phyloP scores from a whole-genome alignment of 768 basidiomycete genomes.

The Cystoderma amianthinum region DNA sequence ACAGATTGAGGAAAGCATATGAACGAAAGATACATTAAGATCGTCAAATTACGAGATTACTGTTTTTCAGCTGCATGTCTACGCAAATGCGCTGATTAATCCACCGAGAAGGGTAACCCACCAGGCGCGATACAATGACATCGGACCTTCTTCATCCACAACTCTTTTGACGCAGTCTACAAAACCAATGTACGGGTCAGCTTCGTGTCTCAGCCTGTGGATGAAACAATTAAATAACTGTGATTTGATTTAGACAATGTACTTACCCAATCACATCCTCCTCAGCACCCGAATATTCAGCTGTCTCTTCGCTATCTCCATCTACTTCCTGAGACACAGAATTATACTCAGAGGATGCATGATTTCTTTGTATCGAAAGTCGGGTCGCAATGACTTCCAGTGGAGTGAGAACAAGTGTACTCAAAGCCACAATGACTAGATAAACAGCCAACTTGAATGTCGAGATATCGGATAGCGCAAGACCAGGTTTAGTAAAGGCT shows the following conservation, averaged over 20 bases:
- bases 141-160: conserved; percentile 71
- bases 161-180: conserved; percentile 73
- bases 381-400: conserved; percentile 76
- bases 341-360: conserved; percentile 68
- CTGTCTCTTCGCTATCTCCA: conserved; percentile 49
- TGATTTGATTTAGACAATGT: conserved; percentile 2
- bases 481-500: conserved; percentile 21
- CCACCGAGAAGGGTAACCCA: conserved; percentile 72
- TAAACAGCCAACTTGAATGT: conserved; percentile 46
- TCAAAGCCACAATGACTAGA: conserved; percentile 45
- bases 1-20: too few relatives aligned
- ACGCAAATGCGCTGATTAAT: conserved; percentile 47
- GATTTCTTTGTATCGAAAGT: conserved; percentile 81
- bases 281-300: conserved; percentile 60
- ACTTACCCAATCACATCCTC: conserved; percentile 84
- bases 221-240: conserved; percentile 5
- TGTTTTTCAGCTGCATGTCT: conserved; percentile 8
- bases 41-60: too few relatives aligned
- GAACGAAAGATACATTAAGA: too few relatives aligned
- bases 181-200: conserved; percentile 72
- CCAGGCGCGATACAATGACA: conserved; percentile 76
- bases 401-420: conserved; percentile 59
- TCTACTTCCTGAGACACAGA: conserved; percentile 70
- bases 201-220: conserved; percentile 62
- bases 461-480: conserved; percentile 36